phyloP scores from a whole-genome alignment of 192 early-diverging fungal species.

The Backusella tuberculispora region DNA sequence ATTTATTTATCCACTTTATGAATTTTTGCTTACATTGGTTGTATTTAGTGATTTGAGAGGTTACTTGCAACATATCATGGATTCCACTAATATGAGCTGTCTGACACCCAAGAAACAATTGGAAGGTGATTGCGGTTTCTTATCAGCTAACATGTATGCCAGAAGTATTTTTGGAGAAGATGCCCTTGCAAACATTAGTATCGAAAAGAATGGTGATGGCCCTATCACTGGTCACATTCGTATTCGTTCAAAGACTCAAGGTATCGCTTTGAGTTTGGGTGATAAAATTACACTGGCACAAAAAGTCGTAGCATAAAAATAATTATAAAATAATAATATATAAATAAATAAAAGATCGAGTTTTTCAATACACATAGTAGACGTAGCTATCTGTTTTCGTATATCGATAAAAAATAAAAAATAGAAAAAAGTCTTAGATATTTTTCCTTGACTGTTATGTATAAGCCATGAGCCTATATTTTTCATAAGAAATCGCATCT shows the following conservation, averaged over 20 bases:
- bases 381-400: too few species aligned
- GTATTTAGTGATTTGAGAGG: constrained; percentile 75
- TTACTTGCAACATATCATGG: constrained; percentile 93
- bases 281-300: constrained; percentile 34
- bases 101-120: constrained; percentile 92
- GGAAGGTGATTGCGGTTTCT: constrained; percentile 94
- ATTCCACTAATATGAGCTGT: constrained; percentile 98
- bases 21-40: not conserved
- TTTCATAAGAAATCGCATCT: too few species aligned
- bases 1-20: not conserved
- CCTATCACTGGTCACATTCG: constrained; percentile 95
- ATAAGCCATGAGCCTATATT: too few species aligned
- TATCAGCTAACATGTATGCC: constrained; percentile 98
- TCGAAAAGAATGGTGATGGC: constrained; percentile 78
- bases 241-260: constrained; percentile 98
- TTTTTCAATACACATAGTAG: too few species aligned
- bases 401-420: too few species aligned
- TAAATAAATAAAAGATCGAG: not conserved
- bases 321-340: constrained; percentile 25
- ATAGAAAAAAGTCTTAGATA: too few species aligned
- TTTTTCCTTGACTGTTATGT: too few species aligned
- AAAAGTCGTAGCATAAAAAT: constrained; percentile 21
- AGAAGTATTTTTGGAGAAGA: constrained; percentile 98
- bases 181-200: constrained; percentile 95
- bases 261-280: constrained; percentile 94